Conservation (phyloP, 1,284 basidiomycete species). For the Phenoliferia sp. region DNA sequence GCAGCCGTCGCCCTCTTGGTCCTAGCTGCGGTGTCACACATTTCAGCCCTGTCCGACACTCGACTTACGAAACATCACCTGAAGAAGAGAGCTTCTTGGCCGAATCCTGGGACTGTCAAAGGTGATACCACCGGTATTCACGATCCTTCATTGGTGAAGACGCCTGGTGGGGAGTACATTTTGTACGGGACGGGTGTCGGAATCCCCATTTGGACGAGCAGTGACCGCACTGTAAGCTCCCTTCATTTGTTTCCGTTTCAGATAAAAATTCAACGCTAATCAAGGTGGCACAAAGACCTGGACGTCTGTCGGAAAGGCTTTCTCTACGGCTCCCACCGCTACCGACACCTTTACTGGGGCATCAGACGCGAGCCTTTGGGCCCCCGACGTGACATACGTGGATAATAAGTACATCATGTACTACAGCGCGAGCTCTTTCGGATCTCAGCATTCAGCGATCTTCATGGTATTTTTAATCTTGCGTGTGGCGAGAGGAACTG, state of each 20-base stretch:
- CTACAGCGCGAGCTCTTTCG: slow-evolving; percentile 39
- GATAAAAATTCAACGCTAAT: neutral
- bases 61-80: neutral
- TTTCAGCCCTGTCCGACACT: neutral
- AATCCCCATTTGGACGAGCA: neutral
- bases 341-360: slow-evolving; percentile 54
- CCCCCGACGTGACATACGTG: slow-evolving; percentile 36
- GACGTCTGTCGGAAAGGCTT: slow-evolving; percentile 51
- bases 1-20: neutral
- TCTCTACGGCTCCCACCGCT: slow-evolving; percentile 48
- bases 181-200: neutral
- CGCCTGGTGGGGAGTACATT: neutral
- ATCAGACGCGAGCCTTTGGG: slow-evolving; percentile 26
- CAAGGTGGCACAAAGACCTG: slow-evolving; percentile 37
- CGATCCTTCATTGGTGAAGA: neutral
- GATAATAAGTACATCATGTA: slow-evolving; percentile 49
- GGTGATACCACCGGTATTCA: neutral
- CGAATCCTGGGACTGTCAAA: neutral
- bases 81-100: neutral
- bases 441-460: slow-evolving; percentile 36
- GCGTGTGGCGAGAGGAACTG: too few relatives aligned
- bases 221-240: neutral
- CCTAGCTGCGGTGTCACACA: neutral
- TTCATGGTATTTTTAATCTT: slow-evolving; percentile 33
- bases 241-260: neutral